Evolutionary conservation across 805 yeast species (phyloP), one percentile per base, ranked within the genome.

Genomic region (Candida koratica): DNA sequence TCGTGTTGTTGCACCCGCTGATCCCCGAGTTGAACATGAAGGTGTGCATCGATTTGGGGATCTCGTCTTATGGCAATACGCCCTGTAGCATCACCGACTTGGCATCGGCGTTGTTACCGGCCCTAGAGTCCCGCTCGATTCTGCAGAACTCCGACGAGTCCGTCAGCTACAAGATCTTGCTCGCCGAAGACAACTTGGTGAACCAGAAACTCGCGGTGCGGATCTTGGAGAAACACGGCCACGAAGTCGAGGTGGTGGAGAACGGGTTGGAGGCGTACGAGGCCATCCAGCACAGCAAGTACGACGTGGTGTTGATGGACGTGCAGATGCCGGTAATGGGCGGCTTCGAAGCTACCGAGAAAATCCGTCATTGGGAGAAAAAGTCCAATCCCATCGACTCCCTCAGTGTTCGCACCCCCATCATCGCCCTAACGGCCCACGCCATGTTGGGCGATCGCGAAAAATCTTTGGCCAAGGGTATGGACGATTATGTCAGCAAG

Each of bases 321-420:
- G 95, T 86, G 29, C 96, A 86, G 58, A 86, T 86, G 96, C 95
- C 95, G 6, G 85, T 84, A 11, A 87, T 86, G 93, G 95, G 95
- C 18, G 96, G 96, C 0, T 86, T 86, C 56, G 96, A 86, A 53
- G 95, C 95, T 2, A 85, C 95, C 1, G 85, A 81, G 31, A 77
- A 79, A 58, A 86, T 86, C 36, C 69, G 96, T 48, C 87, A 83
- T 52, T 85, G 94, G 94, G 96, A 86, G 60, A 77, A 74, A 64
- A 82, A 81, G 58, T 72, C 79, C 14, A 79, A 81, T 44, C 87
- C 89, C 28, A 75, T 77, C 15, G 81, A 78, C 53, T 73, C 81
- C 6, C 71, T 80, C 34, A 72, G 84, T 20, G 78, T 81, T 42
- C 71, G 94, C 40, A 82, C 90, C 1, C 95, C 96, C 14, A 86